Conservation (phyloP, 441 rosid species). For the Melianthus villosus region DNA sequence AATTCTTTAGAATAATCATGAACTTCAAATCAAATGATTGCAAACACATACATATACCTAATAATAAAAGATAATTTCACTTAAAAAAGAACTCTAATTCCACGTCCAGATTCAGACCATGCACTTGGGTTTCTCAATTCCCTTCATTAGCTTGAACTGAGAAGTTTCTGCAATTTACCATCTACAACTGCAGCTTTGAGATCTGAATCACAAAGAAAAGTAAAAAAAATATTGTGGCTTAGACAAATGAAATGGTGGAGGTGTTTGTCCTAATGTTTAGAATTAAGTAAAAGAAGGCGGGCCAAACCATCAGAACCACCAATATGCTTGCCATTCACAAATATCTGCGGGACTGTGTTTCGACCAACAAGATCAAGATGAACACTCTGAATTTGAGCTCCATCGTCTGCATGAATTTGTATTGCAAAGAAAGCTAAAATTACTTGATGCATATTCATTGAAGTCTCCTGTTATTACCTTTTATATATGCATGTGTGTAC, state of each 20-base stretch:
- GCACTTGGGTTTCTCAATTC: conserved; percentile 2
- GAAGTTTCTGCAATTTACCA: conserved; percentile 54
- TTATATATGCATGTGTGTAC: too few relatives aligned
- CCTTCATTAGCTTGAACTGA: conserved; percentile 21
- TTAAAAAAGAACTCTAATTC: too few relatives aligned
- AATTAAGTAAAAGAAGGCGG: neutral
- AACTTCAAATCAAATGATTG: too few relatives aligned
- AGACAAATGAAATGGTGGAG: too few relatives aligned
- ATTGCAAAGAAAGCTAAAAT: neutral
- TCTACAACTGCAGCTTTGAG: conserved; percentile 25
- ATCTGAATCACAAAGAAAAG: conserved; percentile 25
- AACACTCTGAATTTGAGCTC: conserved; percentile 46
- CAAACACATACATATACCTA: too few relatives aligned
- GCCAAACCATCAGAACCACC: conserved; percentile 73
- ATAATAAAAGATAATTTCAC: too few relatives aligned
- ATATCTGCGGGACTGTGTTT: conserved; percentile 67
- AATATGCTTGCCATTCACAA: conserved; percentile 65
- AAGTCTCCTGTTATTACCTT: too few relatives aligned
- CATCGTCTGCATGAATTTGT: conserved; percentile 34
- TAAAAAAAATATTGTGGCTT: too few relatives aligned
- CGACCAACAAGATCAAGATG: conserved; percentile 68
- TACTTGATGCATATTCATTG: too few relatives aligned
- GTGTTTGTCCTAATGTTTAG: neutral
- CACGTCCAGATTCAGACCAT: neutral
- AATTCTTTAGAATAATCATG: too few relatives aligned